Percentiles rank a stretch among this genome's conserved stretches.
Conservation (phyloP, 345 rosid genomes). For the Syzygium aromaticum region DNA sequence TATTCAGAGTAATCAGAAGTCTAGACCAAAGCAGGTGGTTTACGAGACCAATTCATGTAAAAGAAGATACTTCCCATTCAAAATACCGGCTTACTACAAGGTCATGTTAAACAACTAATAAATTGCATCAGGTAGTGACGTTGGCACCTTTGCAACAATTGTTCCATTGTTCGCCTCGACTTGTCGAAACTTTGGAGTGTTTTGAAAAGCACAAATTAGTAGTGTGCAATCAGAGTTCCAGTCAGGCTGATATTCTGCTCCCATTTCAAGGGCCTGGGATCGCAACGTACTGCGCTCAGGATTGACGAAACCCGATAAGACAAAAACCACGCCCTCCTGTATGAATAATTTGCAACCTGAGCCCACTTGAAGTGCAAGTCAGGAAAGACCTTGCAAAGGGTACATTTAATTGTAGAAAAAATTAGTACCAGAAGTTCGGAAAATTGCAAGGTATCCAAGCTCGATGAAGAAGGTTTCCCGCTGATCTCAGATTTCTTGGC, state of each 20-base stretch:
- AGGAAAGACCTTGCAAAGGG: background rate
- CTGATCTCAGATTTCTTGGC: background rate
- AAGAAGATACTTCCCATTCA: background rate
- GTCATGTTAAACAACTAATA: background rate
- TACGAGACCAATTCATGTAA: background rate
- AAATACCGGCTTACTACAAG: background rate
- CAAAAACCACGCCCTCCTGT: conserved; percentile 90
- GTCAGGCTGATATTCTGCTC: conserved; percentile 68
- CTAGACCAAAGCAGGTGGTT: background rate
- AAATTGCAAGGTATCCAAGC: conserved; percentile 34
- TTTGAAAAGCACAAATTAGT: conserved; percentile 75
- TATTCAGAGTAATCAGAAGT: background rate
- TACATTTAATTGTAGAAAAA: background rate
- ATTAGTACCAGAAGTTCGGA: conserved; percentile 57
- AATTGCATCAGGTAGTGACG: background rate
- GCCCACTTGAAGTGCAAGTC: background rate
- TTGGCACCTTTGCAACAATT: conserved; percentile 61
- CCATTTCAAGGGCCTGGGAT: conserved; percentile 82
- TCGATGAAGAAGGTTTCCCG: conserved; percentile 5
- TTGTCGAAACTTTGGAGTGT: conserved; percentile 90
- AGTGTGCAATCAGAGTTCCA: conserved; percentile 81
- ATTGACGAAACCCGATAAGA: conserved; percentile 77
- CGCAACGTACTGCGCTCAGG: conserved; percentile 77
- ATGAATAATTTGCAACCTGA: conserved; percentile 13
- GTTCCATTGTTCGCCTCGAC: conserved; percentile 70